A percentile compares a stretch with the other conserved stretches of the same genome.
These are phyloP conservation scores for Phalaenopsis aphrodite DNA, from an alignment of 106 monocot genomes.

Conservation along the genomic window DNA sequence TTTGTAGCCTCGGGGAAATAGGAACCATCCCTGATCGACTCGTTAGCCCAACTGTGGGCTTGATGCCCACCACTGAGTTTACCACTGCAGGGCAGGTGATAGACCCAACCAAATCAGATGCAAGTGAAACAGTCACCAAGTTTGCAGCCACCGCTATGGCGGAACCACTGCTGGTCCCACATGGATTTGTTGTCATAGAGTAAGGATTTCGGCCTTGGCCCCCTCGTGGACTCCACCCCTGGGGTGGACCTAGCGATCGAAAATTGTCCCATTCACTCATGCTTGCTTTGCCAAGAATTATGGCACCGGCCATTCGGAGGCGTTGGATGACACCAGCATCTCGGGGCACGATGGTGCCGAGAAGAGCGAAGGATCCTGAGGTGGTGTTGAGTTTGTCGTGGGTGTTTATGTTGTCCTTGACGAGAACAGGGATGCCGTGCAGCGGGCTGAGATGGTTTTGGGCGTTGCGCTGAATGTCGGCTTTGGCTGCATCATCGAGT, in stretches of 20 bases:
- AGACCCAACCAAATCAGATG: slow-evolving; percentile 64
- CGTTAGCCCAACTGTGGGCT: too few relatives aligned
- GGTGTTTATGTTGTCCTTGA: too few relatives aligned
- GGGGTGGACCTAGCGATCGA: slow-evolving; percentile 19
- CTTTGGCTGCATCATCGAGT: slow-evolving; percentile 19
- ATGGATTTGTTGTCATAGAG: slow-evolving; percentile 31
- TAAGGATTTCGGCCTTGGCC: slow-evolving; percentile 44
- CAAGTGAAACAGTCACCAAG: slow-evolving; percentile 52
- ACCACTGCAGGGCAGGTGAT: slow-evolving; percentile 51
- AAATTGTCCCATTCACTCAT: slow-evolving; percentile 66
- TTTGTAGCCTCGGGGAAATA: too few relatives aligned
- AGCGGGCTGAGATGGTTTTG: too few relatives aligned
- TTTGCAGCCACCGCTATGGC: slow-evolving; percentile 49
- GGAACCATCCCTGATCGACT: too few relatives aligned
- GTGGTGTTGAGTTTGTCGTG: too few relatives aligned
- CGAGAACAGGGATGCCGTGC: too few relatives aligned
- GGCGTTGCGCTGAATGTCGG: slow-evolving; percentile 17
- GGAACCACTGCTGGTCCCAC: slow-evolving; percentile 30
- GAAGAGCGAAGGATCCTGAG: too few relatives aligned
- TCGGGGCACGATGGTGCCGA: not conserved
- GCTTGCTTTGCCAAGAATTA: slow-evolving; percentile 14
- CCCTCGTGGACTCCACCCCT: slow-evolving; percentile 32
- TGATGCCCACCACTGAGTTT: not conserved
- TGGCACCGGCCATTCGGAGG: slow-evolving; percentile 46
- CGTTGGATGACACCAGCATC: slow-evolving; percentile 25